These are phyloP conservation scores for Tetrapisispora fleetii DNA, from an alignment of 805 yeast species.

Conservation along the genomic window DNA sequence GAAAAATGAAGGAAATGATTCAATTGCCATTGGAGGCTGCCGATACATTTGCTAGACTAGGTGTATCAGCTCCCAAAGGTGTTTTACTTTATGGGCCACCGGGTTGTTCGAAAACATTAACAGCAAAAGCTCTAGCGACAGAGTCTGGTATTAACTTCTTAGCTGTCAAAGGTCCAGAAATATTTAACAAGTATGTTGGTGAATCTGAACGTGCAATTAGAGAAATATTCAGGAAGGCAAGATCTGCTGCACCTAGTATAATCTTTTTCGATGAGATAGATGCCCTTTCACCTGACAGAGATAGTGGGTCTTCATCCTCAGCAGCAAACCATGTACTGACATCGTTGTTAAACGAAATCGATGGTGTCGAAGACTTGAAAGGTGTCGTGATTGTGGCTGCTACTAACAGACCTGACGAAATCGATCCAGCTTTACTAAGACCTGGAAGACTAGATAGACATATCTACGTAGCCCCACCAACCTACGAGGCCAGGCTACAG, in stretches of 20 bases:
- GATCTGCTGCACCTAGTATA: slow-evolving; percentile 91
- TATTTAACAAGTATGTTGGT: slow-evolving; percentile 91
- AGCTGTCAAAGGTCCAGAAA: slow-evolving; percentile 96
- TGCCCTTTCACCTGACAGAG: slow-evolving; percentile 76
- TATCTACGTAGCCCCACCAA: slow-evolving; percentile 90
- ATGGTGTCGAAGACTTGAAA: slow-evolving; percentile 89
- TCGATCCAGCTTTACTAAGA: slow-evolving; percentile 85
- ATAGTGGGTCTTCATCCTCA: slow-evolving; percentile 46
- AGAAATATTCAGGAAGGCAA: slow-evolving; percentile 84
- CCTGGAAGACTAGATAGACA: slow-evolving; percentile 95
- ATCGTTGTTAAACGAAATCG: slow-evolving; percentile 86
- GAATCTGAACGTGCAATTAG: slow-evolving; percentile 91
- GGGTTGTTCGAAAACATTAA: slow-evolving; percentile 91
- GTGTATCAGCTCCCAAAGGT: slow-evolving; percentile 88
- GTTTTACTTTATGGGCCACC: slow-evolving; percentile 94
- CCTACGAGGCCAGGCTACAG: slow-evolving; percentile 64
- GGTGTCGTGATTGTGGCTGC: slow-evolving; percentile 95
- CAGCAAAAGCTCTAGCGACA: slow-evolving; percentile 91
- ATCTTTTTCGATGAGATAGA: slow-evolving; percentile 96
- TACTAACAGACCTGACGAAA: slow-evolving; percentile 87
- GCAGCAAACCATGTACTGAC: slow-evolving; percentile 82
- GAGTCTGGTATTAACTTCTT: slow-evolving; percentile 90
- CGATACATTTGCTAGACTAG: slow-evolving; percentile 64
- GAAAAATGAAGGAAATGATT: slow-evolving; percentile 78
- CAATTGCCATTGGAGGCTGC: slow-evolving; percentile 82